phyloP scores from a whole-genome alignment of 169 alveolate species.

The Cystoisospora suis region DNA sequence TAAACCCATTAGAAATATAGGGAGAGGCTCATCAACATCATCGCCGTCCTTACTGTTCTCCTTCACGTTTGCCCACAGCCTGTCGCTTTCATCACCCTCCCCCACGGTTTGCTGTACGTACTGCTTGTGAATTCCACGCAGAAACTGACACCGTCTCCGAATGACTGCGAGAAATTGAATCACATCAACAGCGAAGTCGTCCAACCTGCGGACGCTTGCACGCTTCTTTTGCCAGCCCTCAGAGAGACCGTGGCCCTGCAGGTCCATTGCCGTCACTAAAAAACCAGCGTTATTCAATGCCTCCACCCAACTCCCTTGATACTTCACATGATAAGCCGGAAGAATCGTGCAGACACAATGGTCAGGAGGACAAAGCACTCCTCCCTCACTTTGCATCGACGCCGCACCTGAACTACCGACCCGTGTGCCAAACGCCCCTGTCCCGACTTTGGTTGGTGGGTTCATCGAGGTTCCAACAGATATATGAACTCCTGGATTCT shows the following conservation, averaged over 20 bases:
- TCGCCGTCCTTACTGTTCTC: neutral
- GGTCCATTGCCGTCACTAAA: slow-evolving; percentile 63
- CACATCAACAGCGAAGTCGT: slow-evolving; percentile 61
- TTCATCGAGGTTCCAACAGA: too few species aligned
- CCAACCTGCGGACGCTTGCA: slow-evolving; percentile 58
- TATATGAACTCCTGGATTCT: too few species aligned
- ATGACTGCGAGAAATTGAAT: slow-evolving; percentile 20
- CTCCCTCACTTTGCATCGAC: too few species aligned
- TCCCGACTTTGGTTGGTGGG: too few species aligned
- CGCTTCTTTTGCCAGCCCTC: slow-evolving; percentile 68
- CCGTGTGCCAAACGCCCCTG: too few species aligned
- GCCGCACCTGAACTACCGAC: too few species aligned
- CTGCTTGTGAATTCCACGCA: neutral
- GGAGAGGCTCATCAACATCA: slow-evolving; percentile 13
- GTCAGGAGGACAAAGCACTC: too few species aligned
- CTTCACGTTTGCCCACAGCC: neutral
- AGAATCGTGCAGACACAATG: too few species aligned
- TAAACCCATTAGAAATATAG: slow-evolving; percentile 59
- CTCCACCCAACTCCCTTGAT: slow-evolving; percentile 68
- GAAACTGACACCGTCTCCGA: neutral
- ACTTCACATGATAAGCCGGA: slow-evolving; percentile 26
- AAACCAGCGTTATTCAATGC: slow-evolving; percentile 59
- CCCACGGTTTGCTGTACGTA: neutral
- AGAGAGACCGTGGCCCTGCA: slow-evolving; percentile 68
- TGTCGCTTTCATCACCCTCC: neutral